Conservation (phyloP, 306 rosid genomes). For the Luffa aegyptiaca region DNA sequence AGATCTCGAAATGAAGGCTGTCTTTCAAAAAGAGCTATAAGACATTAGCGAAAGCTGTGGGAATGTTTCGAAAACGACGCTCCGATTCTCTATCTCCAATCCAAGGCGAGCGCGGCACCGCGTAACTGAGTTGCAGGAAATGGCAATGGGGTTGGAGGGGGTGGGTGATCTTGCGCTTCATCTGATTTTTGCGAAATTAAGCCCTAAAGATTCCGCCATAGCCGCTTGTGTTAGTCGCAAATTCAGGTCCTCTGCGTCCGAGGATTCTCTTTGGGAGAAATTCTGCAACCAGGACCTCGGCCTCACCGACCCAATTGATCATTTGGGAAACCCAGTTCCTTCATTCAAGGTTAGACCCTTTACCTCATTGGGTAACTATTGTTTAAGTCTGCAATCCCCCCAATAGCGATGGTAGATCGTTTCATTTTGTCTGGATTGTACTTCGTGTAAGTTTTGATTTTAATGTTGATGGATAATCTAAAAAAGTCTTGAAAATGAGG, state of each 20-base stretch:
- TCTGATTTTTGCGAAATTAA: constrained; percentile 32
- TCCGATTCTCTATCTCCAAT: background rate
- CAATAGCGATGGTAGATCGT: background rate
- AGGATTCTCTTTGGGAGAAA: constrained; percentile 53
- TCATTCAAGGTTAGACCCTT: constrained; percentile 51
- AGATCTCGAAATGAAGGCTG: too few relatives aligned
- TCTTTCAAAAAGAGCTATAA: too few relatives aligned
- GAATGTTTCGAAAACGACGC: background rate
- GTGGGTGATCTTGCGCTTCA: constrained; percentile 62
- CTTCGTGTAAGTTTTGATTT: background rate
- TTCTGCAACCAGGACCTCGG: constrained; percentile 47
- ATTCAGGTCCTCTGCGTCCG: constrained; percentile 46
- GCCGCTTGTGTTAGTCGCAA: constrained; percentile 48
- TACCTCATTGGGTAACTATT: background rate
- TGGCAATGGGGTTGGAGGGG: constrained; percentile 44
- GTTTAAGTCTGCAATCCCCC: background rate
- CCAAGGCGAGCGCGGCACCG: background rate
- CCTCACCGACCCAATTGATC: constrained; percentile 44
- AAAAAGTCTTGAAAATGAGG: background rate
- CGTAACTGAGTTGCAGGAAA: background rate
- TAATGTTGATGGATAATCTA: background rate
- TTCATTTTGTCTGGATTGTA: background rate
- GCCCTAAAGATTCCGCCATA: constrained; percentile 41
- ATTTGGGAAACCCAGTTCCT: constrained; percentile 40
- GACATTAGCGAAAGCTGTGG: too few relatives aligned